Percentiles rank a stretch among this genome's conserved stretches.
phyloP scores from a whole-genome alignment of 176 grass and related monocot genomes.

The Raddia guianensis region DNA sequence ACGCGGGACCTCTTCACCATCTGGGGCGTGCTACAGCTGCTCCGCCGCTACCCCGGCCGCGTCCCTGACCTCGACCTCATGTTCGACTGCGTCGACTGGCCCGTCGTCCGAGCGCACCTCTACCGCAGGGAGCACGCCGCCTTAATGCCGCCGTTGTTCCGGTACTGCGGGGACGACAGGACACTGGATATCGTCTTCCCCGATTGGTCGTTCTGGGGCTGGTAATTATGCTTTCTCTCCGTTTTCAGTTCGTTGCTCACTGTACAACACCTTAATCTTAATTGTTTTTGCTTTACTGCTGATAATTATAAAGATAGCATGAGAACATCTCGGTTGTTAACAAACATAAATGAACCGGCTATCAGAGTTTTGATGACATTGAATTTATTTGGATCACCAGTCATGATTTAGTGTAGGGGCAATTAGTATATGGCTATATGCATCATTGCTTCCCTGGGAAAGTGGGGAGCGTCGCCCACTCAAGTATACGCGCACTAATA shows the following conservation, averaged over 20 bases:
- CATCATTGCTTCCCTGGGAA: neutral
- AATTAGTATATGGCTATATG: no score
- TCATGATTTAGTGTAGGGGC: neutral
- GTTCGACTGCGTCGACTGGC: slow-evolving; percentile 84
- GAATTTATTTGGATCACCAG: neutral
- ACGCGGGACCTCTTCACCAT: slow-evolving; percentile 80
- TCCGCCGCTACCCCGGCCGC: slow-evolving; percentile 71
- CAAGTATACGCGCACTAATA: neutral
- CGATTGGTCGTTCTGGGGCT: slow-evolving; percentile 98
- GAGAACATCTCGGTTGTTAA: neutral
- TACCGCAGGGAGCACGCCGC: slow-evolving; percentile 45
- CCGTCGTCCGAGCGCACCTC: slow-evolving; percentile 52
- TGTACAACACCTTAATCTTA: neutral
- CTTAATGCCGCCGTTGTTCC: slow-evolving; percentile 66
- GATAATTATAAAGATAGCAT: neutral
- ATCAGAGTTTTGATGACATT: neutral
- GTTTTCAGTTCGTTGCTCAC: slow-evolving; percentile 3
- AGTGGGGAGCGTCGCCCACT: neutral
- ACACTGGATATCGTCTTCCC: slow-evolving; percentile 83
- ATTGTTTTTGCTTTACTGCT: neutral
- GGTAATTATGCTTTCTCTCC: slow-evolving; percentile 52
- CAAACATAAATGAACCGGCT: neutral
- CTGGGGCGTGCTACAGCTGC: slow-evolving; percentile 89
- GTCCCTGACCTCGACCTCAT: slow-evolving; percentile 95
- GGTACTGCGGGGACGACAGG: slow-evolving; percentile 69